These are phyloP conservation scores for Decorospora gaudefroyi DNA, from an alignment of 2,329 filamentous ascomycete species.

Conservation along the genomic window DNA sequence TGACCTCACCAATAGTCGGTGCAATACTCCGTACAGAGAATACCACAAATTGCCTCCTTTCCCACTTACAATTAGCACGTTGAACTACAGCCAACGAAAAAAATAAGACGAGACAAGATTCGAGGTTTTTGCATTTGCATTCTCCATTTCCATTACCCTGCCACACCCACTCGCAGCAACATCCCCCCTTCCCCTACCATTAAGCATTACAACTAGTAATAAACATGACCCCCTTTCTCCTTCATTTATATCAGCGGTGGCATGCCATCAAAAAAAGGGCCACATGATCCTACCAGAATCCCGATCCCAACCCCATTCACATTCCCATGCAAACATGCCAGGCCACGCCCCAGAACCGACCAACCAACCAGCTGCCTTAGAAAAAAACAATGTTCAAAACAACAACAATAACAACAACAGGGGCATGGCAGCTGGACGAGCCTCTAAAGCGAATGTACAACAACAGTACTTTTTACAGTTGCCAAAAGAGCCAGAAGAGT, in stretches of 20 bases:
- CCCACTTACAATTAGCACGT: no score
- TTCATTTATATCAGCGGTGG: no score
- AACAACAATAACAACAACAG: no score
- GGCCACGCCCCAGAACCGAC: no score
- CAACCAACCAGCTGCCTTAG: constrained; percentile 28
- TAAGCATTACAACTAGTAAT: constrained; percentile 43
- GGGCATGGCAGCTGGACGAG: constrained; percentile 25
- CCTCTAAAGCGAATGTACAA: constrained; percentile 41
- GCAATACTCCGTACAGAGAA: no score
- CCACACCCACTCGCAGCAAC: neutral
- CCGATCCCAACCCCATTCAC: constrained; percentile 3
- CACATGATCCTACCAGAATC: neutral
- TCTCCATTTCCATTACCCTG: constrained; percentile 11
- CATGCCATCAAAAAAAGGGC: neutral
- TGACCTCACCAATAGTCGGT: no score
- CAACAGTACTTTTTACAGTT: constrained; percentile 22
- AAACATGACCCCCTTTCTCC: constrained; percentile 27
- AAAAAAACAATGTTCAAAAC: constrained; percentile 21
- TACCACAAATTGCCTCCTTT: no score
- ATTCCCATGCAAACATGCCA: no score
- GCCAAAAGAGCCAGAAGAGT: constrained; percentile 13
- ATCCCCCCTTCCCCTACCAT: constrained; percentile 33
- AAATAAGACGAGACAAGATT: no score
- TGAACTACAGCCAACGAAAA: no score
- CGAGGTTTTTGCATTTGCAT: constrained; percentile 3